Percentiles rank a stretch among this genome's conserved stretches.
phyloP scores from a whole-genome alignment of 1,284 basidiomycete species.

The Pseudozyma tsukubaensis region DNA sequence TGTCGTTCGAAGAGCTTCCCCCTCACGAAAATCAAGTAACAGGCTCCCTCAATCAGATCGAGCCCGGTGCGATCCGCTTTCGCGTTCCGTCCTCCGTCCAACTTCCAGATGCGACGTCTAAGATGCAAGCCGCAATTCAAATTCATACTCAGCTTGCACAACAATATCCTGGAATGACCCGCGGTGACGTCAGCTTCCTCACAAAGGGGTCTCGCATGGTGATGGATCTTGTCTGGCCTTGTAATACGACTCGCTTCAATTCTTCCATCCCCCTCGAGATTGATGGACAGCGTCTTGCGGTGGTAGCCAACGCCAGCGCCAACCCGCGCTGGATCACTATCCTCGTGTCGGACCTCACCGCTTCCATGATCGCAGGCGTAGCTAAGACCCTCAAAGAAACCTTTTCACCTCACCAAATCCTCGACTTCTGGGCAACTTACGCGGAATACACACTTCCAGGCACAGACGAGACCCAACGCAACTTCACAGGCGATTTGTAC shows the following conservation, averaged over 20 bases:
- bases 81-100: not conserved
- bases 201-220: no score
- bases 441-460: not conserved
- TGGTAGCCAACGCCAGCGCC: no score
- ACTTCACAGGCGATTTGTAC: constrained; percentile 2
- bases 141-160: not conserved
- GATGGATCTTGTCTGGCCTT: no score
- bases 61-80: not conserved
- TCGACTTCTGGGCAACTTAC: not conserved
- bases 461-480: not conserved
- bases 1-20: not conserved
- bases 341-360: not conserved
- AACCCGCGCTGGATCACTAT: not conserved
- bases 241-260: no score
- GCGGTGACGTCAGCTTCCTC: no score
- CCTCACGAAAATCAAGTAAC: not conserved
- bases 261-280: no score
- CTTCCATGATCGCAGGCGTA: not conserved
- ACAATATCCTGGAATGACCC: not conserved
- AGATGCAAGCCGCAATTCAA: not conserved
- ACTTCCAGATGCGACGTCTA: not conserved
- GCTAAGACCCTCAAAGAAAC: not conserved
- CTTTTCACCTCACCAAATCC: not conserved
- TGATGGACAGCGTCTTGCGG: no score
- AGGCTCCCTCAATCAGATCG: not conserved